Conservation (phyloP, 1,139 yeast genomes). For the Casaregolazyma lundiana region DNA sequence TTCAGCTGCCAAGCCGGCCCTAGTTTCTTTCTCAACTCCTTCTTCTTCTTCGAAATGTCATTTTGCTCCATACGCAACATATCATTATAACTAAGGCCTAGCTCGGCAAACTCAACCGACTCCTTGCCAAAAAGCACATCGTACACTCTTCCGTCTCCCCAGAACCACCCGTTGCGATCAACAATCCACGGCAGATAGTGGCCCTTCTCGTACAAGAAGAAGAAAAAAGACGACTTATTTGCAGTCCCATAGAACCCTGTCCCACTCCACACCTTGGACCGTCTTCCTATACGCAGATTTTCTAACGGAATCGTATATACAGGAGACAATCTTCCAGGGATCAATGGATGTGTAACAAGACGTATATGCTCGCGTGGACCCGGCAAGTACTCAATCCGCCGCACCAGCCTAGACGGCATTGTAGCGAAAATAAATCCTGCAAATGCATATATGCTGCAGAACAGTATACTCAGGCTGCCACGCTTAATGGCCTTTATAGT, state of each 20-base stretch:
- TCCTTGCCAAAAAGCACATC: slow-evolving; percentile 79
- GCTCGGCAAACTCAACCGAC: slow-evolving; percentile 67
- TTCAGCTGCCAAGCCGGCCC: slow-evolving; percentile 38
- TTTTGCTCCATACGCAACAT: slow-evolving; percentile 30
- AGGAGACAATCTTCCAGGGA: slow-evolving; percentile 77
- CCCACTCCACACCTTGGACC: slow-evolving; percentile 75
- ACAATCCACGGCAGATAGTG: slow-evolving; percentile 64
- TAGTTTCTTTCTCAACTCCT: slow-evolving; percentile 34
- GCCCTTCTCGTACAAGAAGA: slow-evolving; percentile 59
- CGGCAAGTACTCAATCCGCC: slow-evolving; percentile 76
- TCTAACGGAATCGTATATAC: slow-evolving; percentile 62
- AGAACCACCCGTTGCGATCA: slow-evolving; percentile 80
- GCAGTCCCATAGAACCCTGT: slow-evolving; percentile 84
- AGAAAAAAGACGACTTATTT: slow-evolving; percentile 68
- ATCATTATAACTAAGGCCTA: slow-evolving; percentile 66
- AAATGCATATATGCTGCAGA: slow-evolving; percentile 41
- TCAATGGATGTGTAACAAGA: slow-evolving; percentile 67
- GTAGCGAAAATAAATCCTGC: slow-evolving; percentile 42
- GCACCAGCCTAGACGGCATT: slow-evolving; percentile 64
- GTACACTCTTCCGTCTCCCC: slow-evolving; percentile 88
- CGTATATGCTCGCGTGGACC: slow-evolving; percentile 46
- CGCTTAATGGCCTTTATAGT: slow-evolving; percentile 35
- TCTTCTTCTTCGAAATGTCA: slow-evolving; percentile 29
- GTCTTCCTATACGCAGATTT: slow-evolving; percentile 51
- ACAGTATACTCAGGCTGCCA: slow-evolving; percentile 38